phyloP scores from a whole-genome alignment of 441 rosid species.

The Omphalea diandra region DNA sequence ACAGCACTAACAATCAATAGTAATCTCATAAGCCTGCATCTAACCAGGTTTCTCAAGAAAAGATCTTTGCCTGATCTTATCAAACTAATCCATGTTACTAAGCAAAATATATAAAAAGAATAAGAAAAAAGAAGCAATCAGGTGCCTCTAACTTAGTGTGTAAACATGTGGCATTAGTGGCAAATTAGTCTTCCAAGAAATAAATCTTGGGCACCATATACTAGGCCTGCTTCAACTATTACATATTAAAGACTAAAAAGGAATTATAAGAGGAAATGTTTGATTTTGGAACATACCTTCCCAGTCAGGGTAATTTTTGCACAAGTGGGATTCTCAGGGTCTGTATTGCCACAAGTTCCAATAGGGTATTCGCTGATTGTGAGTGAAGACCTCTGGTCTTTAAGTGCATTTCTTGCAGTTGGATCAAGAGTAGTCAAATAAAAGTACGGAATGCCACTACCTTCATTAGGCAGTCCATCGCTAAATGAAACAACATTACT shows the following conservation, averaged over 20 bases:
- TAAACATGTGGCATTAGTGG: neutral
- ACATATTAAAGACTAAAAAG: neutral
- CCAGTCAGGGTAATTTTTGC: conserved; percentile 91
- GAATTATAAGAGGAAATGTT: neutral
- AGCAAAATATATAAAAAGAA: neutral
- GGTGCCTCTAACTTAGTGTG: neutral
- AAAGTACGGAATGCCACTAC: conserved; percentile 80
- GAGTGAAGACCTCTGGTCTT: conserved; percentile 71
- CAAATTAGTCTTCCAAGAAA: neutral
- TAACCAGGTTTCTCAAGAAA: neutral
- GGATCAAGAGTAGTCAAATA: conserved; percentile 93
- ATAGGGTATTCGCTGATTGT: conserved; percentile 80
- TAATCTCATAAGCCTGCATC: neutral
- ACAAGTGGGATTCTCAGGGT: conserved; percentile 85
- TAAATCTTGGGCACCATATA: neutral
- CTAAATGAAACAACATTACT: conserved; percentile 81
- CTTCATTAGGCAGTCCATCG: conserved; percentile 66
- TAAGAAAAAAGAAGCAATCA: neutral
- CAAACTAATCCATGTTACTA: neutral
- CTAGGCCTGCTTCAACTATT: neutral
- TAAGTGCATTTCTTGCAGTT: conserved; percentile 73
- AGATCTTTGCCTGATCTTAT: neutral
- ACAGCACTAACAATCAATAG: neutral
- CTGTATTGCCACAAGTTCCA: conserved; percentile 82
- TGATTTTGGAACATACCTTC: conserved; percentile 41